A percentile compares a stretch with the other conserved stretches of the same genome.
Conservation (phyloP, 805 yeast species). For the Metschnikowia proteae region DNA sequence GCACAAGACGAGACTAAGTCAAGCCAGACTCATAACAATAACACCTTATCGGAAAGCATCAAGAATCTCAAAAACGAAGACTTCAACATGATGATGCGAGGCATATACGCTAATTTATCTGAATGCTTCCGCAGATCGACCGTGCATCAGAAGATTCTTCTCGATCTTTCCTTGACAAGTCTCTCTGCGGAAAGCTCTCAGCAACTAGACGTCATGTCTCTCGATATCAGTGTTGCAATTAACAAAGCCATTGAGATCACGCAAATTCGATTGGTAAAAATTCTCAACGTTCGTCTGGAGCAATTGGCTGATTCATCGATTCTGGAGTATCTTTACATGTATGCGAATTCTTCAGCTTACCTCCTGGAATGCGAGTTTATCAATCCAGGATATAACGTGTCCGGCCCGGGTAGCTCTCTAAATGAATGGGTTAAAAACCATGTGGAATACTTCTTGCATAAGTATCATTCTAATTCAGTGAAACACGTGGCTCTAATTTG, state of each 20-base stretch:
- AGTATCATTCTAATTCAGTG: conserved; percentile 51
- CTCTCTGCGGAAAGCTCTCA: conserved; percentile 23
- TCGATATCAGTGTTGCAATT: conserved; percentile 66
- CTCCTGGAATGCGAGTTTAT: conserved; percentile 80
- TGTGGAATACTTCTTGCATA: conserved; percentile 52
- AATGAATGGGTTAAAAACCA: conserved; percentile 67
- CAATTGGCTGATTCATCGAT: conserved; percentile 56
- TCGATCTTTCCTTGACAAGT: conserved; percentile 57
- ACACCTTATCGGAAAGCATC: conserved; percentile 40
- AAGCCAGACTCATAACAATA: conserved; percentile 2
- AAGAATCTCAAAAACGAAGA: conserved; percentile 68
- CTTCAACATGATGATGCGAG: conserved; percentile 65
- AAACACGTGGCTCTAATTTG: conserved; percentile 45
- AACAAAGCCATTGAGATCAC: conserved; percentile 64
- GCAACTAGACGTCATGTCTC: conserved; percentile 45
- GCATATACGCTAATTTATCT: conserved; percentile 58
- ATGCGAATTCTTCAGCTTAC: conserved; percentile 63
- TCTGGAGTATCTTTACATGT: conserved; percentile 63
- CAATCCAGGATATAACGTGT: conserved; percentile 60
- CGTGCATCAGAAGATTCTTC: conserved; percentile 70
- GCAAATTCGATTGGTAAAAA: conserved; percentile 73
- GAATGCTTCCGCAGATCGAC: conserved; percentile 73
- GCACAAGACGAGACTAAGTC: conserved; percentile 9
- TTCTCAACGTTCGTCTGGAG: conserved; percentile 73
- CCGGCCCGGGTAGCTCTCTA: conserved; percentile 48